A percentile compares a stretch with the other conserved stretches of the same genome.
These are phyloP conservation scores for Geranium brycei DNA, from an alignment of 345 rosid species.

Conservation along the genomic window DNA sequence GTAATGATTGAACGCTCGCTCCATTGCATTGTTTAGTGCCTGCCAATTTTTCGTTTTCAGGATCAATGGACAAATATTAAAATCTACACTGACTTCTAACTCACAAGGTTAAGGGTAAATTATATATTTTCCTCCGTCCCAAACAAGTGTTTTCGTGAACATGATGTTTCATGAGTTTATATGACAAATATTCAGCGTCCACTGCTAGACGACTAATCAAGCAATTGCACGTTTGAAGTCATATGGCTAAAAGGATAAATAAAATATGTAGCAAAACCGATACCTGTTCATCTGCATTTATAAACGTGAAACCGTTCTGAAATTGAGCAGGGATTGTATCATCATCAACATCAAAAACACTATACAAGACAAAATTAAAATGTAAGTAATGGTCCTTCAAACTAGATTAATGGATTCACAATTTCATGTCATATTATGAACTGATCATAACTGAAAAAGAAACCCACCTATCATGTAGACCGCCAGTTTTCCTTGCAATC, in stretches of 20 bases:
- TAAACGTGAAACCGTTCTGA: conserved; percentile 67
- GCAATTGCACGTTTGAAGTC: background rate
- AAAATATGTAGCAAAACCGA: background rate
- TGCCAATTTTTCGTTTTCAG: conserved; percentile 11
- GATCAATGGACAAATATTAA: background rate
- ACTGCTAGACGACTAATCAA: background rate
- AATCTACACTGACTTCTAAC: too few relatives aligned
- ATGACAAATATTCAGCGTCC: too few relatives aligned
- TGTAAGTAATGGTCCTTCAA: conserved; percentile 1
- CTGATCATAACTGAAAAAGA: background rate
- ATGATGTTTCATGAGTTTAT: too few relatives aligned
- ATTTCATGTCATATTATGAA: background rate
- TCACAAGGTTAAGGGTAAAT: too few relatives aligned
- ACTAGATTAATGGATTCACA: background rate
- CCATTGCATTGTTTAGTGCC: conserved; percentile 58
- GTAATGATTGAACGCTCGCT: conserved; percentile 56
- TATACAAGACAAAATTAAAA: conserved; percentile 13
- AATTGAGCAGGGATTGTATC: conserved; percentile 55
- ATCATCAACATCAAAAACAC: conserved; percentile 80
- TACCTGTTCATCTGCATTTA: conserved; percentile 73
- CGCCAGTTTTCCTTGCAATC: conserved; percentile 80
- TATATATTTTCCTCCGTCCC: too few relatives aligned
- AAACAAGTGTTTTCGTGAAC: too few relatives aligned
- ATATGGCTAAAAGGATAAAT: too few relatives aligned
- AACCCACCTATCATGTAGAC: conserved; percentile 76